Base-by-base conservation (phyloP, 192 early-diverging fungal species). In the Coemansia sp. region DNA sequence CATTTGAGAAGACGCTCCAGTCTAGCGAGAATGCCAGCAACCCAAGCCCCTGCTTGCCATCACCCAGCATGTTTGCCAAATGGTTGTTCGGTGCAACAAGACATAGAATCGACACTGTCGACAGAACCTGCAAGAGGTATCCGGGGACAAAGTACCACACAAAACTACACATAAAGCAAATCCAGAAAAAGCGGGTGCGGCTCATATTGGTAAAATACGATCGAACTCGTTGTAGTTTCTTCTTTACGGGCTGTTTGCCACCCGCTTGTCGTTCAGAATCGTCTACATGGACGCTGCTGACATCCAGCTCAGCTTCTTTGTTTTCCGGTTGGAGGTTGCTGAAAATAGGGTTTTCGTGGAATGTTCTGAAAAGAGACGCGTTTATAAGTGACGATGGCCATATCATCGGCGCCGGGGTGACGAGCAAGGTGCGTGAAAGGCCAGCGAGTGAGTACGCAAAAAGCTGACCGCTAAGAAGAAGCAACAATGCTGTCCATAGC, bases 351-450 rank as follows among this genome's bases (percentile, higher is more conserved):
- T 16, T 59, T 54, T 90, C 86, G 73, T 96, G 93, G 47, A 96
- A 85, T 8, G 93, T 89, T 6, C 87, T 83, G 77, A 94, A 93
- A 5, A 95, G 79, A 2, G 91, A 88, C 9, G 91, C 88, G 45
- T 89, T 89, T 36, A 91, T 84, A 40, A 98, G 84, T 19, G 86
- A 90, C 8, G 86, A 71, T 4, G 95, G 95, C 95, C 95, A 99
- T 36, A 93, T 85, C 93, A 97, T 95, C 7, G 88, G 78, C 5
- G 91, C 79, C 32, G 94, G 94, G 19, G 88, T 83, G 19, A 98
- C 94, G 48, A 98, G 80, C 65, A 89, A 90, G 8, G 87, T 87
- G 42, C 94, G 90, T 41, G 82, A 85, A 26, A 89, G 78, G 67
- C 91, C 94, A 66, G 90, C 91, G 72, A 92, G 58, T 8, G 87